Conservation (phyloP, 192 early-diverging fungal species). For the Podila verticillata region DNA sequence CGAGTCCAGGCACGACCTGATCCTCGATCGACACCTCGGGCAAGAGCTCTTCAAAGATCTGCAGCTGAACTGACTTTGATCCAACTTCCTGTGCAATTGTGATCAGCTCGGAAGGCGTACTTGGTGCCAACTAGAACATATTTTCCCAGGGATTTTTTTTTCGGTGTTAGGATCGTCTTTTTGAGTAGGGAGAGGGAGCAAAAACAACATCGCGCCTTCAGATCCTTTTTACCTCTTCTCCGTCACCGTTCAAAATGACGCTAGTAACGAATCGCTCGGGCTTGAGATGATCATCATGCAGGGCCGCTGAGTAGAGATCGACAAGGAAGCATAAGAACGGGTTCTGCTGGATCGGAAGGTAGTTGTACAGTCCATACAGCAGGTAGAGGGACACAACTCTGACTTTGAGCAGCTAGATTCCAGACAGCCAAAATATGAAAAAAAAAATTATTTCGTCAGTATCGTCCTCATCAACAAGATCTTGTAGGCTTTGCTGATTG, state of each 20-base stretch:
- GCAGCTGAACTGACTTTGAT: slow-evolving; percentile 22
- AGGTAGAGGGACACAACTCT: slow-evolving; percentile 36
- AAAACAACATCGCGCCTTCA: no score
- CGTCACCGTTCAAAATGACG: slow-evolving; percentile 40
- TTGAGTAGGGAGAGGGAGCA: no score
- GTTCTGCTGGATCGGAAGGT: slow-evolving; percentile 38
- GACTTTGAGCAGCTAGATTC: slow-evolving; percentile 27
- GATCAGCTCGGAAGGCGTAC: slow-evolving; percentile 37
- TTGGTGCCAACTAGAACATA: slow-evolving; percentile 30
- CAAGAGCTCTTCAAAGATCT: slow-evolving; percentile 5
- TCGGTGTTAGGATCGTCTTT: not conserved
- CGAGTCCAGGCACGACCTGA: slow-evolving; percentile 18
- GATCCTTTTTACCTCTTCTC: slow-evolving; percentile 41
- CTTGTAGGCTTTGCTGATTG: not conserved
- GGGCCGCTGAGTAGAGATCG: slow-evolving; percentile 27
- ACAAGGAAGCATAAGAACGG: slow-evolving; percentile 44
- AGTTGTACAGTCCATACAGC: slow-evolving; percentile 47
- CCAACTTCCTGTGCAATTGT: slow-evolving; percentile 35
- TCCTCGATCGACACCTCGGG: slow-evolving; percentile 34
- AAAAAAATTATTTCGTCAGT: not conserved
- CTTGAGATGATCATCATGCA: slow-evolving; percentile 25
- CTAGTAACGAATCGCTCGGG: slow-evolving; percentile 45
- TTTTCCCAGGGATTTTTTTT: not conserved
- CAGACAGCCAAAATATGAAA: not conserved
- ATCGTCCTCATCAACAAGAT: not conserved